A percentile compares a stretch with the other conserved stretches of the same genome.
phyloP scores from a whole-genome alignment of 2,329 filamentous ascomycete genomes.

The Esteya vermicola region DNA sequence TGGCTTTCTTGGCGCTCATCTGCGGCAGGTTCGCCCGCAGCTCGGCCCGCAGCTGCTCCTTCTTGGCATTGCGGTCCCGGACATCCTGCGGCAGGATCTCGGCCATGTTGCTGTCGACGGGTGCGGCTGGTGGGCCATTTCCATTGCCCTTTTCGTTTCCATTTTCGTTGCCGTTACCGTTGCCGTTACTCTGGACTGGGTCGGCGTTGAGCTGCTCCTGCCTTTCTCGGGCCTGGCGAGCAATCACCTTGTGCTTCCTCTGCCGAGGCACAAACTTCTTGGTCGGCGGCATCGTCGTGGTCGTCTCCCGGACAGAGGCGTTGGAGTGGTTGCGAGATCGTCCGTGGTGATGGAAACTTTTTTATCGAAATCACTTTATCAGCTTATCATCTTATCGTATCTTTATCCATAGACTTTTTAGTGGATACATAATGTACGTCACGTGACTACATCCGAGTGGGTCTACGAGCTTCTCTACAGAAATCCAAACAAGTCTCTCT shows the following conservation, averaged over 20 bases:
- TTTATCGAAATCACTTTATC: too few species aligned
- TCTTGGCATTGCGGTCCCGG: slow-evolving; percentile 38
- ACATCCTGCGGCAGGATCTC: slow-evolving; percentile 33
- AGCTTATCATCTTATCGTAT: too few species aligned
- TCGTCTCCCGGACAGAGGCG: too few species aligned
- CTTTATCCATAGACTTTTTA: slow-evolving; percentile 1
- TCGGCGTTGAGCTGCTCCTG: too few species aligned
- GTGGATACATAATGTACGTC: background rate
- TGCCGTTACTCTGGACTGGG: too few species aligned
- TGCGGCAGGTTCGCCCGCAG: slow-evolving; percentile 27
- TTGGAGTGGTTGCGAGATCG: too few species aligned
- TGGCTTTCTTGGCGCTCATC: slow-evolving; percentile 50
- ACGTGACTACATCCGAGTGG: too few species aligned
- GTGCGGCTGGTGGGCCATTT: slow-evolving; percentile 19
- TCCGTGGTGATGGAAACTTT: too few species aligned
- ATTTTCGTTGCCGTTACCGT: too few species aligned
- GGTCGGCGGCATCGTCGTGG: slow-evolving; percentile 3
- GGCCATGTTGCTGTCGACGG: slow-evolving; percentile 35
- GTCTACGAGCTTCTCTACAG: too few species aligned
- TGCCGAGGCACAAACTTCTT: slow-evolving; percentile 45
- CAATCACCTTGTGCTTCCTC: slow-evolving; percentile 55
- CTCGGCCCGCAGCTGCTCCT: slow-evolving; percentile 38
- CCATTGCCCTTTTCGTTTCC: slow-evolving; percentile 20
- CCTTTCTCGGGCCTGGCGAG: slow-evolving; percentile 36
- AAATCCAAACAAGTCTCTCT: too few species aligned